Conservation (phyloP, 2,329 filamentous ascomycete genomes). For the Beauveria rudraprayagi region DNA sequence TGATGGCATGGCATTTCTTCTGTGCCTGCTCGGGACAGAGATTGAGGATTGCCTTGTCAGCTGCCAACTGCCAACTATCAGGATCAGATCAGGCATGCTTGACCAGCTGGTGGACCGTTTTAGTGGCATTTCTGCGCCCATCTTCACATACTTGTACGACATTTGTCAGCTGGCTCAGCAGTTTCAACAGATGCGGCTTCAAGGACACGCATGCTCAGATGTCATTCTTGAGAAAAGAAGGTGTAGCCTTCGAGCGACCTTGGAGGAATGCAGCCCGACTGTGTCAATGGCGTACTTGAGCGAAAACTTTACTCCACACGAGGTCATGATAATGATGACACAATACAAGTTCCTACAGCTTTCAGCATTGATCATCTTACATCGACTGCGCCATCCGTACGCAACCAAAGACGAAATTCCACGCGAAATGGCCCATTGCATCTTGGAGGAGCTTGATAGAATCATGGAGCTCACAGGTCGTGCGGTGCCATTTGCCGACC, state of each 20-base stretch:
- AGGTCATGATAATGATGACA: slow-evolving; percentile 6
- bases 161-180: slow-evolving; percentile 6
- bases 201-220: not conserved
- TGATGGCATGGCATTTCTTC: slow-evolving; percentile 6
- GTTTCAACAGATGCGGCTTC: not conserved
- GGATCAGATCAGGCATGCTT: not conserved
- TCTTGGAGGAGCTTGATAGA: slow-evolving; percentile 7
- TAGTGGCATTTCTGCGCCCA: slow-evolving; percentile 9
- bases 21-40: slow-evolving; percentile 11
- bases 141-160: slow-evolving; percentile 10
- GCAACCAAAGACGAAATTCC: not conserved
- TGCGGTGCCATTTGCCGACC: slow-evolving; percentile 11
- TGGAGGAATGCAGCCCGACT: not conserved
- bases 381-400: slow-evolving; percentile 10
- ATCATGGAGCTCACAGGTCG: slow-evolving; percentile 5
- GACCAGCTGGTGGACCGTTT: slow-evolving; percentile 7
- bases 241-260: not conserved
- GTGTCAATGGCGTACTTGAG: not conserved
- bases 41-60: slow-evolving; percentile 8
- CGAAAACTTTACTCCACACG: not conserved
- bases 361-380: slow-evolving; percentile 2
- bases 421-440: not conserved
- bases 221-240: not conserved
- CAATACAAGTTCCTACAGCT: slow-evolving; percentile 2
- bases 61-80: slow-evolving; percentile 5